Base-by-base conservation (phyloP, 768 basidiomycete species). In the Agaricus sinodeliciosus region DNA sequence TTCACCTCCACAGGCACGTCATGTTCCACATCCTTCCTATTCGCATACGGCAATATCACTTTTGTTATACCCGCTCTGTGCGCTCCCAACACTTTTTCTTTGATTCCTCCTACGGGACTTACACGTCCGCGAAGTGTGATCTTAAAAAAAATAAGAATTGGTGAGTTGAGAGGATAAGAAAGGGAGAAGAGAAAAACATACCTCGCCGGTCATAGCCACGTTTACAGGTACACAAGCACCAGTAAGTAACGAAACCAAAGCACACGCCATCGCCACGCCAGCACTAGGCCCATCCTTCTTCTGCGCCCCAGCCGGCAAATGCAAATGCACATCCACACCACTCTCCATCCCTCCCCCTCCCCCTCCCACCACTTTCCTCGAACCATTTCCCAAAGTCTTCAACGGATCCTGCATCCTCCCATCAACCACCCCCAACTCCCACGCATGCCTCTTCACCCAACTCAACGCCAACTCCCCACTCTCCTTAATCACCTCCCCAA, bases 241-340 rank as follows among this genome's bases (percentile, higher is more conserved):
- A 0, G 85, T 90, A 22, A 95, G 70, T 12, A 94, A 72, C 4
- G 92, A 93, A 13, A 94, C 85, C 49, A 96, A 80, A 3, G 94
- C 93, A 60, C 92, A 88, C 2, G 83, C 82, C 82, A 94, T 92
- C 0, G 90, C 89, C 19, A 94, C 76, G 2, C 93, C 93, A 0
- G 92, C 93, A 62, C 87, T 90, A 0, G 93, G 92, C 0, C 94
- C 93, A 61, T 95, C 93, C 71, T 95, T 96, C 77, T 85, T 91
- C 67, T 93, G 87, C 2, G 91, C 88, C 0, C 94, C 94, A 1
- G 88, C 79, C 0, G 94, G 94, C 8, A 95, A 72, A 63, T 96
- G 94, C 13, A 94, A 70, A 60, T 97, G 94, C 9, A 97, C 71
- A 62, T 97, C 92, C 43, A 93, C 79, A 18, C 74, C 67, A 48